Base-by-base conservation (phyloP, 768 basidiomycete genomes). In the Mycena kentingensis region DNA sequence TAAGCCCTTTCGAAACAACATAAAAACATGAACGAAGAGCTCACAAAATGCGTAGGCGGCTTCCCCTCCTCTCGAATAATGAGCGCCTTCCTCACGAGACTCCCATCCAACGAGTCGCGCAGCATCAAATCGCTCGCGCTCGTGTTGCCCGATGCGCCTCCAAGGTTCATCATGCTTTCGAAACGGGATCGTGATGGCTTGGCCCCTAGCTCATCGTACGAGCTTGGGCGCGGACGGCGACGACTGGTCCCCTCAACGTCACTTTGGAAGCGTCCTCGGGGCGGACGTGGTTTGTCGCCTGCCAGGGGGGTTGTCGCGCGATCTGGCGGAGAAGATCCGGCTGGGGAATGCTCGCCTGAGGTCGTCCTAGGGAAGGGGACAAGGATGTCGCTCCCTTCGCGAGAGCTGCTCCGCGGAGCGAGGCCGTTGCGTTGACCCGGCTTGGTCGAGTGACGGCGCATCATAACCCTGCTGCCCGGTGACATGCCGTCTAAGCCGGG, bases 31-130 rank as follows among this genome's bases (percentile, higher is more conserved):
- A n/a, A 21, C 47, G 21, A 43, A 43, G 7, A 34, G 79, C 93
- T 80, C 66, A 94, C 93, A 67, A 89, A 93, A 66, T 85, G 87
- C 46, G 87, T 83, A 6, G 88, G 77, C 16, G 84, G 73, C 73
- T 87, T 89, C 45, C 91, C 91, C 57, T 88, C 84, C 73, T 94
- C 93, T 65, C 80, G 76, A 42, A 95, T 78, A 37, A 93, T 78
- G 31, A 95, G 73, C 35, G 85, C 82, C 72, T 84, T 83, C 29
- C 89, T 75, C 24, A 82, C 75, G 3, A 77, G 76, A 61, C 77
- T 81, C 19, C 85, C 86, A 59, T 88, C 87, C 67, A 81, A 72
- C 26, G 82, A 82, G 65, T 84, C 80, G 39, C 85, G 76, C 52
- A 73, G 67, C 63, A 82, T 69, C 54, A 88, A 67, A 67, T 90